These are phyloP conservation scores for Jatropha curcas DNA, from an alignment of 345 rosid species.

Conservation along the genomic window DNA sequence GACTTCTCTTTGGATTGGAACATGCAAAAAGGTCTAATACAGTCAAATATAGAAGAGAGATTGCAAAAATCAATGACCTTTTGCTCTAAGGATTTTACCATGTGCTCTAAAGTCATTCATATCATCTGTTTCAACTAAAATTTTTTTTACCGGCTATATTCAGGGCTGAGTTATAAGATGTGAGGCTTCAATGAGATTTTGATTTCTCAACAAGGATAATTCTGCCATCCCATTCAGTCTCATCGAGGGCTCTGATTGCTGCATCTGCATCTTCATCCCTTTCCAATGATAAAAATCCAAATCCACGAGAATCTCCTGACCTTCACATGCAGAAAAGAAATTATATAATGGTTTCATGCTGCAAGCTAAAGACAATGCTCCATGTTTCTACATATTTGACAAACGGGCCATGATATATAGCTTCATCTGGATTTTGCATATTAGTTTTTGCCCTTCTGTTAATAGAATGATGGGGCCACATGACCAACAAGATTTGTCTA, in stretches of 20 bases:
- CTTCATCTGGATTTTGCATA: neutral
- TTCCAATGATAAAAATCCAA: slow-evolving; percentile 30
- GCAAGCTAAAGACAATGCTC: neutral
- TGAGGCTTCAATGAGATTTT: slow-evolving; percentile 17
- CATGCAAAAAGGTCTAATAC: too few relatives aligned
- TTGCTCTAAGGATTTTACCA: neutral
- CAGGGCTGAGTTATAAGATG: too few relatives aligned
- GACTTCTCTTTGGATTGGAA: too few relatives aligned
- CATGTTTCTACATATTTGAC: too few relatives aligned
- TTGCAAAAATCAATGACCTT: neutral
- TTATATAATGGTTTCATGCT: neutral
- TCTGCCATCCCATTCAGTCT: slow-evolving; percentile 35
- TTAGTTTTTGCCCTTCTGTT: neutral
- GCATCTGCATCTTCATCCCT: slow-evolving; percentile 26
- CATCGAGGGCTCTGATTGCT: slow-evolving; percentile 35
- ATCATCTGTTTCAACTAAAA: neutral
- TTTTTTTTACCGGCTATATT: neutral
- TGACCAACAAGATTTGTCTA: neutral
- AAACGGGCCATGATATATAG: too few relatives aligned
- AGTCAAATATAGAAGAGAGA: neutral
- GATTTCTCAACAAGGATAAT: slow-evolving; percentile 32
- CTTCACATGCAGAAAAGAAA: slow-evolving; percentile 17
- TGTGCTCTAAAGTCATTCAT: neutral
- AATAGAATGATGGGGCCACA: neutral
- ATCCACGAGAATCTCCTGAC: slow-evolving; percentile 28